These are phyloP conservation scores for Paramecium primaurelia DNA, from an alignment of 73 alveolate genomes.

Conservation along the genomic window DNA sequence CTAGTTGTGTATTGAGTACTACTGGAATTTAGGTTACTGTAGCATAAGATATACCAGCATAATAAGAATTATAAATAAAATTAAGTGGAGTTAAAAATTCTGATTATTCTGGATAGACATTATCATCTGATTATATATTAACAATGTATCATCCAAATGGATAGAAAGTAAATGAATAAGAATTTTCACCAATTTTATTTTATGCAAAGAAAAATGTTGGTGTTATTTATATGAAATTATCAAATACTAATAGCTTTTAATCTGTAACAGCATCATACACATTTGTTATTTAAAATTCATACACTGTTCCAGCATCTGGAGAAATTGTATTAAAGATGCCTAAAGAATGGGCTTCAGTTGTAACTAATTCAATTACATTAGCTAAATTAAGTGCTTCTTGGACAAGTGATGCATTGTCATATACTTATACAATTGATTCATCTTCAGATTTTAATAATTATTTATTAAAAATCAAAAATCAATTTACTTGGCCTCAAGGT, in stretches of 20 bases:
- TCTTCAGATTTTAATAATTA: not conserved
- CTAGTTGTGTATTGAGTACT: not conserved
- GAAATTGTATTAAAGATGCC: not conserved
- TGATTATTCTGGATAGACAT: not conserved
- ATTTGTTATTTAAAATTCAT: not conserved
- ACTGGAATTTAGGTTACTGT: not conserved
- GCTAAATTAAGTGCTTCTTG: constrained; percentile 11
- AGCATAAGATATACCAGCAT: not conserved
- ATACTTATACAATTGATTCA: not conserved
- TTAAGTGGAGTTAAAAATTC: constrained; percentile 19
- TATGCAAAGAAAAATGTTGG: not conserved
- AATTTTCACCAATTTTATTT: not conserved
- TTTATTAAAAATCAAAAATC: not conserved
- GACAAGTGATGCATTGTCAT: constrained; percentile 16
- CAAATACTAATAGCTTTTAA: constrained; percentile 11
- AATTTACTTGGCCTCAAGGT: constrained; percentile 26
- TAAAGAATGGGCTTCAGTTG: constrained; percentile 31
- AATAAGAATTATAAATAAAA: not conserved
- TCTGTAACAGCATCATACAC: constrained; percentile 27
- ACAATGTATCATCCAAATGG: constrained; percentile 33
- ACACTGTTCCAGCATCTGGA: constrained; percentile 1
- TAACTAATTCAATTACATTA: not conserved
- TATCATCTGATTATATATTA: not conserved
- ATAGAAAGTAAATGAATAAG: not conserved
- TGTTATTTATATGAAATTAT: constrained; percentile 3